Conservation (phyloP, 1,284 basidiomycete genomes). For the Wolfiporia cocos region DNA sequence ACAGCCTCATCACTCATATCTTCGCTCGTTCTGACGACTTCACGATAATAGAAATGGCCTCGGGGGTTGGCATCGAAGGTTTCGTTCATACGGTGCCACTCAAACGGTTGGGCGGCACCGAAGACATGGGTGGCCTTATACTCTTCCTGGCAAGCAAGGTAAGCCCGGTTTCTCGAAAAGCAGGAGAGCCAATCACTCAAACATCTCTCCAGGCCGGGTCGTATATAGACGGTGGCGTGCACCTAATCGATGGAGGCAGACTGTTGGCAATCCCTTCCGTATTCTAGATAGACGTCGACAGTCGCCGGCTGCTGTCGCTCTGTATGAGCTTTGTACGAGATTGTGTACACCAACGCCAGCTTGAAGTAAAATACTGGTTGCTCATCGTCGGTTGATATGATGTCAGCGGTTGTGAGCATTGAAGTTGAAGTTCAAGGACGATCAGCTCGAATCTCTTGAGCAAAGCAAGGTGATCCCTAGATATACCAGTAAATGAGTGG, state of each 20-base stretch:
- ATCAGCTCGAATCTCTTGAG: too few relatives aligned
- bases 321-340: too few relatives aligned
- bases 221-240: conserved; percentile 66
- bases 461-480: too few relatives aligned
- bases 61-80: conserved; percentile 38
- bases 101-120: conserved; percentile 45
- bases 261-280: conserved; percentile 14
- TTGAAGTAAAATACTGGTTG: too few relatives aligned
- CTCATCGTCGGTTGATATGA: too few relatives aligned
- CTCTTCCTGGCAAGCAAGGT: conserved; percentile 58
- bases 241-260: conserved; percentile 66
- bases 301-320: too few relatives aligned
- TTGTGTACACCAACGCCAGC: too few relatives aligned
- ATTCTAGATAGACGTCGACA: neutral
- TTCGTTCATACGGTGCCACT: conserved; percentile 52
- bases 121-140: conserved; percentile 69
- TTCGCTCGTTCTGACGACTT: too few relatives aligned
- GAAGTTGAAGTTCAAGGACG: too few relatives aligned
- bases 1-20: too few relatives aligned
- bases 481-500: too few relatives aligned
- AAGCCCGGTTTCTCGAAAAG: neutral
- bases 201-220: conserved; percentile 44
- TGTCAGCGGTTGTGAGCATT: too few relatives aligned
- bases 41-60: conserved; percentile 72
- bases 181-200: neutral